Evolutionary conservation across 1,284 basidiomycete species (phyloP), one percentile per base, ranked within the genome.

Genomic region (Erythrobasidium hasegawianum): DNA sequence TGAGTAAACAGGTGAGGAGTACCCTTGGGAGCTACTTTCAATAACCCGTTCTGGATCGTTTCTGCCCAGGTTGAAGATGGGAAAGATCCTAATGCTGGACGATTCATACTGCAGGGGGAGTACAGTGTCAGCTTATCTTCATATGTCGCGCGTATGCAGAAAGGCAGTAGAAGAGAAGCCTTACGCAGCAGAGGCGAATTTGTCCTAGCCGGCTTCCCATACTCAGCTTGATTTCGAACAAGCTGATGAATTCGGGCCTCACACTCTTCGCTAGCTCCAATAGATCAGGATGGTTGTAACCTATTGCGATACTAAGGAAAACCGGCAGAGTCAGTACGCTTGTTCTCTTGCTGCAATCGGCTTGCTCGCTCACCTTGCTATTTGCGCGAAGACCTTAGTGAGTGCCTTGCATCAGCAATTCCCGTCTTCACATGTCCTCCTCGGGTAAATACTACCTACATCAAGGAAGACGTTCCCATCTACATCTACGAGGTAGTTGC

Each of bases 391-490:
- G 43, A 83, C 80, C 33, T 33, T 4, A 11, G 11, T 33, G 33
- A 4, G 33, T 33, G n/a, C 33, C 11, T 33, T 33, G 11, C 33
- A 33, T 33, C 33, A 33, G 33, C 33, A 33, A 5, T 11, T 33
- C 4, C 11, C 33, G n/a, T n/a, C 4, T 11, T 33, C 11, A 5
- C 33, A 5, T 33, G 33, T 33, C 33, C 4, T 33, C 5, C 4
- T 5, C 33, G 33, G 33, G n/a, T n/a, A n/a, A n/a, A n/a, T n/a
- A n/a, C n/a, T n/a, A n/a, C 33, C 11, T 11, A 33, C 33, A 67
- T 83, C 82, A 57, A 83, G 78, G 11, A 81, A 71, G 39, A 73
- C 73, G 73, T 83, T 83, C 18, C 80, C 81, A 70, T 83, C 82
- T 1, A 79, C 82, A 67, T 83, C 82, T 54, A 79, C 78, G 45